Base-by-base conservation (phyloP, 805 yeast genomes). In the Yamadazyma scolyti region DNA sequence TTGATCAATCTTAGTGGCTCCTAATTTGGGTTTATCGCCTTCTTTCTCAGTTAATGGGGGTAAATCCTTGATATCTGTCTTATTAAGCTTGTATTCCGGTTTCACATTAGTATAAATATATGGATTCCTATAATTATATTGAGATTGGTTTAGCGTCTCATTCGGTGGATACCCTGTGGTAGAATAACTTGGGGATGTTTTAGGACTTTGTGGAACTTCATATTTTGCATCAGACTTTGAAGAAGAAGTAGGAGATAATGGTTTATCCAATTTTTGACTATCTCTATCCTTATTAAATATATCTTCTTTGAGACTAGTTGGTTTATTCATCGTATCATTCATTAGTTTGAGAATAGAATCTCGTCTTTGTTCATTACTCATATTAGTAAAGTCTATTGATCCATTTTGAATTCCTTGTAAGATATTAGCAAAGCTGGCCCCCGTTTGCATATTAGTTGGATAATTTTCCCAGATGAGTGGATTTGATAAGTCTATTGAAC, bases 1-100 rank as follows among this genome's bases (percentile, higher is more conserved):
- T 47, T 82, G 94, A 58, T 89, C 97, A 16, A 89, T 85, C 50
- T 84, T 84, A 1, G 96, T 89, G 3, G 89, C 87, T 2, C 96
- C 96, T 5, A 86, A 55, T 14, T 81, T 59, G 3, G 88, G 86
- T 30, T 84, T 60, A 1, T 82, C 80, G 43, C 79, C 84, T 26
- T 78, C 7, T 9, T 27, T 29, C 22, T 21, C 20, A 22, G 9
- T 11, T 28, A 28, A 10, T 14, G 31, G 20, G 10, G 11, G 8
- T 22, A 8, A 13, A 7, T 4, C 31, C 31, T 7, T 20, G 5
- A 28, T 21, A 22, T 5, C 16, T 23, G 10, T 28, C 16, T 7
- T 28, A 20, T 6, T 26, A 22, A 3, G n/a, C 23, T 19, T 26
- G 10, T 19, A 19, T 19, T 10, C 20, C 7, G 9, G 9, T 19